These are phyloP conservation scores for Naumovozyma baii DNA, from an alignment of 805 yeast species.

Conservation along the genomic window DNA sequence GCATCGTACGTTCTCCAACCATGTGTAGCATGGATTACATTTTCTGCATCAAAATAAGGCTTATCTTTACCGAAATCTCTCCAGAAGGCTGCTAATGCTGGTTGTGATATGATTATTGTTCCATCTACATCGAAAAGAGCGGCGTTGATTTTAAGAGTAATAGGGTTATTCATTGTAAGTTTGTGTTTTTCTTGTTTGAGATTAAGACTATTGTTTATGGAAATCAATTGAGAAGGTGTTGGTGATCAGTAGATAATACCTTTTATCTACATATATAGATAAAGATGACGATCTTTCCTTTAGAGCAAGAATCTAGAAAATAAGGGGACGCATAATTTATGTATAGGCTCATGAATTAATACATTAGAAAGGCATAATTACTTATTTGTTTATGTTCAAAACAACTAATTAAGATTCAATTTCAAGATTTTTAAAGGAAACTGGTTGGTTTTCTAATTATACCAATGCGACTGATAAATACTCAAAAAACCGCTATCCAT, in stretches of 20 bases:
- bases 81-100: constrained; percentile 79
- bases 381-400: too few relatives aligned
- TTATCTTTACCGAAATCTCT: constrained; percentile 57
- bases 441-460: too few relatives aligned
- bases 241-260: not conserved
- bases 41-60: constrained; percentile 59
- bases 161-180: constrained; percentile 19
- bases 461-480: too few relatives aligned
- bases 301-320: too few relatives aligned
- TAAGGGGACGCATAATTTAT: not conserved
- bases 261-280: too few relatives aligned
- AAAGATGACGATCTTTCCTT: not conserved
- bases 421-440: too few relatives aligned
- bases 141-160: constrained; percentile 34
- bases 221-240: not conserved
- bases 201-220: not conserved
- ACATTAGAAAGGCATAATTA: too few relatives aligned
- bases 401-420: too few relatives aligned
- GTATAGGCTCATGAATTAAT: too few relatives aligned
- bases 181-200: too few relatives aligned
- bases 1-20: constrained; percentile 81
- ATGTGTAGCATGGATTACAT: constrained; percentile 65
- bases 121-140: constrained; percentile 80
- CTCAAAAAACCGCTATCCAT: too few relatives aligned
- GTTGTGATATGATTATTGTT: constrained; percentile 73